A percentile compares a stretch with the other conserved stretches of the same genome.
phyloP scores from a whole-genome alignment of 495 filamentous ascomycete species.

The Daldinia concentrica region DNA sequence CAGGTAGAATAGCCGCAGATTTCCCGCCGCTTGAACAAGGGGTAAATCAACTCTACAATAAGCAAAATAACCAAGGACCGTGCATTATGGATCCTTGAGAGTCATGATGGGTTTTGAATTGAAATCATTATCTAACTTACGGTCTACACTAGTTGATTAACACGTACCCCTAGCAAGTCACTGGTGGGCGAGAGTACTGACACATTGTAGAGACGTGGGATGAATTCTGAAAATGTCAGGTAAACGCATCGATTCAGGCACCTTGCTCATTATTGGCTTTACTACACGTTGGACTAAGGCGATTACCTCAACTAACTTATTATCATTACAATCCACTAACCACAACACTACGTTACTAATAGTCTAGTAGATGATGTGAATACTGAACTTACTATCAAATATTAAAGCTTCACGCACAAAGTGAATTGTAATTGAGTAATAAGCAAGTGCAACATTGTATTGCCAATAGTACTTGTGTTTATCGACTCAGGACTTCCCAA shows the following conservation, averaged over 20 bases:
- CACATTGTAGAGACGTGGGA: not conserved
- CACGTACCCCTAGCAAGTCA: not conserved
- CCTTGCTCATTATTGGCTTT: too few relatives aligned
- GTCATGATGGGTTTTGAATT: too few relatives aligned
- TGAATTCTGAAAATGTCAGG: not conserved
- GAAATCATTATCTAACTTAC: not conserved
- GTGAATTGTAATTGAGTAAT: not conserved
- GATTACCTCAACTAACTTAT: too few relatives aligned
- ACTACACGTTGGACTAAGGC: too few relatives aligned
- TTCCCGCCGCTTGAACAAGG: not conserved
- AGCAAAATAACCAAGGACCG: not conserved
- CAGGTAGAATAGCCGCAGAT: not conserved
- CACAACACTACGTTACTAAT: too few relatives aligned
- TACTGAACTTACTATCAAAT: not conserved
- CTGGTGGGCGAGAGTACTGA: not conserved
- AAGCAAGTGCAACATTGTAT: not conserved
- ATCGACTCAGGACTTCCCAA: not conserved
- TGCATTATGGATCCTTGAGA: not conserved
- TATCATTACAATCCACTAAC: too few relatives aligned
- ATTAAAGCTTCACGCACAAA: too few relatives aligned
- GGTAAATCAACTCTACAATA: not conserved
- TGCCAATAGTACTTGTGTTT: not conserved
- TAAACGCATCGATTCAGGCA: not conserved
- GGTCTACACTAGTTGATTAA: not conserved
- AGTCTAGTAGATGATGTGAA: too few relatives aligned